phyloP scores from a whole-genome alignment of 2,329 filamentous ascomycete genomes.

The Aureobasidium namibiae region DNA sequence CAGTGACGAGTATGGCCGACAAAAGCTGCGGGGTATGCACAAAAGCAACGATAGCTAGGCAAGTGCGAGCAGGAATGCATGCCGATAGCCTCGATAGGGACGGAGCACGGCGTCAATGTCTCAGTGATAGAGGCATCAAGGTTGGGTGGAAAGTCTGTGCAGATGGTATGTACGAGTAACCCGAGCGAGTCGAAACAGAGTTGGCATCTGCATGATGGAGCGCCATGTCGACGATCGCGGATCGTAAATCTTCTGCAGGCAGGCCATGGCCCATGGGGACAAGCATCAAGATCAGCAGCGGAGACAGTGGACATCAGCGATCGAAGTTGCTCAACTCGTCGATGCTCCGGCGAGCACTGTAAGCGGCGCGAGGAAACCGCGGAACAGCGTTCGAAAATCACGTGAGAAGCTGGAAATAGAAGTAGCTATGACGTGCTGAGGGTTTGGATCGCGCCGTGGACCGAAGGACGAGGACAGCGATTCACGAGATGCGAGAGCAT shows the following conservation, averaged over 20 bases:
- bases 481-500: background rate
- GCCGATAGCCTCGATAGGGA: background rate
- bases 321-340: background rate
- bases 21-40: constrained; percentile 3
- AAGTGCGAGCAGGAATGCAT: background rate
- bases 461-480: background rate
- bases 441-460: background rate
- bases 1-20: background rate
- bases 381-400: background rate
- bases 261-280: background rate
- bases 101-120: background rate
- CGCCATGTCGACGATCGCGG: background rate
- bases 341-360: background rate
- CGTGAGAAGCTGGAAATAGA: background rate
- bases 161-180: background rate
- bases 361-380: background rate
- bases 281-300: background rate
- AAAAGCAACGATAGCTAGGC: background rate
- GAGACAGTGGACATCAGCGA: background rate
- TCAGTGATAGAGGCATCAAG: background rate
- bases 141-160: background rate
- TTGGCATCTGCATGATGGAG: constrained; percentile 1
- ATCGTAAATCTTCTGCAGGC: background rate
- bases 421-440: background rate
- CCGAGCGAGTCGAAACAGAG: background rate